Conservation (phyloP, 805 yeast species). For the Cyberlindnera xylosilytica region DNA sequence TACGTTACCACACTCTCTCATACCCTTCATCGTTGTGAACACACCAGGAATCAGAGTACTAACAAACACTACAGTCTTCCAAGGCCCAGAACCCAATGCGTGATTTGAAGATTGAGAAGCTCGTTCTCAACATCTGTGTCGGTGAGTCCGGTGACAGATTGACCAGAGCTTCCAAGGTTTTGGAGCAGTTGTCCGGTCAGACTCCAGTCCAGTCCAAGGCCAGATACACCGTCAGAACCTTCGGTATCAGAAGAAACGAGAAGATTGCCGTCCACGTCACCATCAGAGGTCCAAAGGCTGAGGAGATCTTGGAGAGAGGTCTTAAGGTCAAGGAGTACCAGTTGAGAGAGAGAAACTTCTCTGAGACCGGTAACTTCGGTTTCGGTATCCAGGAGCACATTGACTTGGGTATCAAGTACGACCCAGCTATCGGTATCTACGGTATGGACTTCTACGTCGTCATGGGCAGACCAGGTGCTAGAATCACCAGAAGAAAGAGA, state of each 20-base stretch:
- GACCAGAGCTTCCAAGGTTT: slow-evolving; percentile 99
- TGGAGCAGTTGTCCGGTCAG: slow-evolving; percentile 99
- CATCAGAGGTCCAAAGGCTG: slow-evolving; percentile 99
- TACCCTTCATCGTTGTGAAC: too few species aligned
- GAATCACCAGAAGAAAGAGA: slow-evolving; percentile 99
- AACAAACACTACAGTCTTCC: slow-evolving; percentile 36
- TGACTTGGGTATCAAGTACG: slow-evolving; percentile 99
- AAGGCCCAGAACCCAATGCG: slow-evolving; percentile 93
- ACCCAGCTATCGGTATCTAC: slow-evolving; percentile 99
- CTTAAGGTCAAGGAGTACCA: slow-evolving; percentile 99
- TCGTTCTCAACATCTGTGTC: slow-evolving; percentile 99
- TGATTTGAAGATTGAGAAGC: slow-evolving; percentile 98
- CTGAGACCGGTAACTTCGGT: slow-evolving; percentile 99
- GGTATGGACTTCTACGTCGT: slow-evolving; percentile 99
- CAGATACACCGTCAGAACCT: slow-evolving; percentile 99
- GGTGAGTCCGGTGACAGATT: slow-evolving; percentile 99
- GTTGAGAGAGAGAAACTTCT: slow-evolving; percentile 90
- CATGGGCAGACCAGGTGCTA: slow-evolving; percentile 98
- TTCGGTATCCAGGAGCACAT: slow-evolving; percentile 99
- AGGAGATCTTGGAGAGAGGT: slow-evolving; percentile 99
- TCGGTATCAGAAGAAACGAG: slow-evolving; percentile 99
- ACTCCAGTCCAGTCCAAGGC: slow-evolving; percentile 99
- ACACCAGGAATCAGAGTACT: slow-evolving; percentile 11
- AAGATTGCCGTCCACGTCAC: slow-evolving; percentile 99
- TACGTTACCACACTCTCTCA: too few species aligned